phyloP scores from a whole-genome alignment of 2,329 filamentous ascomycete species.

The Grosmannia huntii region DNA sequence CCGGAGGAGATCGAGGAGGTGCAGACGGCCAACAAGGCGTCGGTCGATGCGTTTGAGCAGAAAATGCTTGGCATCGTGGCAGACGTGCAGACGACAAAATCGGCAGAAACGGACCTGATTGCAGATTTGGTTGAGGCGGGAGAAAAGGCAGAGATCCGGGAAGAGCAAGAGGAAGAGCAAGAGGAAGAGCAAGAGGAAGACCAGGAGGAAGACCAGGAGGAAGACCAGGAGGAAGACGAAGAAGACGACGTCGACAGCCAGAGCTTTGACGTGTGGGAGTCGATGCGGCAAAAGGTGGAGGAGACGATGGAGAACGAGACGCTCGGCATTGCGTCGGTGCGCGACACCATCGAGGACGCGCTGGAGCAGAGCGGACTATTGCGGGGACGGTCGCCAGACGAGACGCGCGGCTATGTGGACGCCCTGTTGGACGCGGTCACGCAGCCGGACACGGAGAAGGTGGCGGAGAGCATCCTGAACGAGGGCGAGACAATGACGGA shows the following conservation, averaged over 20 bases:
- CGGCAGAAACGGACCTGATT: slow-evolving; percentile 8
- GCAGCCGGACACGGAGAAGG: slow-evolving; percentile 10
- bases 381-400: slow-evolving; percentile 28
- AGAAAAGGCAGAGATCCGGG: slow-evolving; percentile 11
- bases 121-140: too few relatives aligned
- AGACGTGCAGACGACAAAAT: neutral
- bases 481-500: neutral
- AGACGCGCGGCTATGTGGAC: slow-evolving; percentile 35
- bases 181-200: too few relatives aligned
- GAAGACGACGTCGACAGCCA: slow-evolving; percentile 17
- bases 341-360: slow-evolving; percentile 41
- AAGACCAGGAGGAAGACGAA: slow-evolving; percentile 11
- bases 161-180: neutral
- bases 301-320: slow-evolving; percentile 46
- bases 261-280: slow-evolving; percentile 32
- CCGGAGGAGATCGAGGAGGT: slow-evolving; percentile 58
- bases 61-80: slow-evolving; percentile 37
- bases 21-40: slow-evolving; percentile 53
- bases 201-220: slow-evolving; percentile 12
- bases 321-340: slow-evolving; percentile 35
- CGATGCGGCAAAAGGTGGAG: slow-evolving; percentile 41
- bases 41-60: slow-evolving; percentile 57
- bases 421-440: slow-evolving; percentile 36
- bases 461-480: slow-evolving; percentile 11
- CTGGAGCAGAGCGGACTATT: slow-evolving; percentile 42